phyloP scores from a whole-genome alignment of 257 asterid genomes.

The Nicotiana noctiflora region DNA sequence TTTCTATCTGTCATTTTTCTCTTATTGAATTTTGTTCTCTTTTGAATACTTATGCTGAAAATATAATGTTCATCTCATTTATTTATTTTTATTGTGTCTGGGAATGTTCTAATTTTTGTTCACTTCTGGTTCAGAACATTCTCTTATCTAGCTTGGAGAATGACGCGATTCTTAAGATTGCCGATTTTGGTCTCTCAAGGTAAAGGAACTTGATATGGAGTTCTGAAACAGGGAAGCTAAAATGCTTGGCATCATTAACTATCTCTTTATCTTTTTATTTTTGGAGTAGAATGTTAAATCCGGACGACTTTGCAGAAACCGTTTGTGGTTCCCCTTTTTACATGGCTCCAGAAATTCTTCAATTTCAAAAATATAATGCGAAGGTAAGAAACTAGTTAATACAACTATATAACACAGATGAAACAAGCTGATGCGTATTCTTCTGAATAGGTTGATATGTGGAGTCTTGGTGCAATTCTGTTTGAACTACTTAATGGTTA shows the following conservation, averaged over 20 bases:
- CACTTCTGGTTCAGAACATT: slow-evolving; percentile 31
- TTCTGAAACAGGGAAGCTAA: background rate
- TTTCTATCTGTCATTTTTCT: background rate
- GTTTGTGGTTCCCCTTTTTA: slow-evolving; percentile 50
- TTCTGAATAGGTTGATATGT: slow-evolving; percentile 45
- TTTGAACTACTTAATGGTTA: slow-evolving; percentile 55
- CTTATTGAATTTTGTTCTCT: background rate
- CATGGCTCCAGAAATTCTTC: slow-evolving; percentile 60
- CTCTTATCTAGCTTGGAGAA: slow-evolving; percentile 31
- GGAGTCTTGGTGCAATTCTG: slow-evolving; percentile 50
- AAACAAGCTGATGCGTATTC: background rate
- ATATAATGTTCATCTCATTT: background rate
- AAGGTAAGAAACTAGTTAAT: slow-evolving; percentile 25
- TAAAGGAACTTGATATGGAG: slow-evolving; percentile 8
- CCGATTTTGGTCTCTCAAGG: slow-evolving; percentile 62
- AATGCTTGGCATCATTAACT: slow-evolving; percentile 5
- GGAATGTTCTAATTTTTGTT: background rate
- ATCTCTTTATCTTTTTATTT: background rate
- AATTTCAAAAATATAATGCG: slow-evolving; percentile 39
- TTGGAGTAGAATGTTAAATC: slow-evolving; percentile 35
- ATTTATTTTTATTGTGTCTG: background rate
- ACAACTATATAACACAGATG: background rate
- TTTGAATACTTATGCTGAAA: background rate
- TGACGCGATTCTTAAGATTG: slow-evolving; percentile 41
- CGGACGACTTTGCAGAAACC: slow-evolving; percentile 28